These are phyloP conservation scores for Monilinia fructicola DNA, from an alignment of 2,329 filamentous ascomycete species.

Conservation along the genomic window DNA sequence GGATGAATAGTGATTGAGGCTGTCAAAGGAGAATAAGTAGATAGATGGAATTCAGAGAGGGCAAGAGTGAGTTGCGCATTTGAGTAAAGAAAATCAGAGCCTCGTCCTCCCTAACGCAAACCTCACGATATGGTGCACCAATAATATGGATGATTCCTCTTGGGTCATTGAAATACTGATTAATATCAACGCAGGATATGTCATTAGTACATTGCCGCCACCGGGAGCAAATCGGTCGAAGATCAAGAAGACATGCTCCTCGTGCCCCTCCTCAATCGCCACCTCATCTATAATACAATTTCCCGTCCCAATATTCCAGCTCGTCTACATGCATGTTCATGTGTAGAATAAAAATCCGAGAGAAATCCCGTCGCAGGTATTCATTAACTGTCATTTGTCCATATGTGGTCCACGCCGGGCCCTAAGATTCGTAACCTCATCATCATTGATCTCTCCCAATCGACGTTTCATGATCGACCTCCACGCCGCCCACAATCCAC, in stretches of 20 bases:
- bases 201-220: not conserved
- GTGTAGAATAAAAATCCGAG: not conserved
- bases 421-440: not conserved
- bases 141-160: too few relatives aligned
- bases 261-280: not conserved
- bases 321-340: not conserved
- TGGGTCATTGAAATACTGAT: too few relatives aligned
- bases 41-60: too few relatives aligned
- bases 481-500: not conserved
- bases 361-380: not conserved
- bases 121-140: too few relatives aligned
- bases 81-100: too few relatives aligned
- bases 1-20: too few relatives aligned
- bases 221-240: not conserved
- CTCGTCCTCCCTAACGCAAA: too few relatives aligned
- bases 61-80: too few relatives aligned
- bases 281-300: not conserved
- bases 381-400: not conserved
- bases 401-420: not conserved
- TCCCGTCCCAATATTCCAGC: not conserved
- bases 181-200: not conserved
- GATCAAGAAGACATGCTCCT: not conserved
- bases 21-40: too few relatives aligned
- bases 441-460: not conserved
- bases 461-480: not conserved